phyloP scores from a whole-genome alignment of 345 rosid species.

The Garcia nutans region DNA sequence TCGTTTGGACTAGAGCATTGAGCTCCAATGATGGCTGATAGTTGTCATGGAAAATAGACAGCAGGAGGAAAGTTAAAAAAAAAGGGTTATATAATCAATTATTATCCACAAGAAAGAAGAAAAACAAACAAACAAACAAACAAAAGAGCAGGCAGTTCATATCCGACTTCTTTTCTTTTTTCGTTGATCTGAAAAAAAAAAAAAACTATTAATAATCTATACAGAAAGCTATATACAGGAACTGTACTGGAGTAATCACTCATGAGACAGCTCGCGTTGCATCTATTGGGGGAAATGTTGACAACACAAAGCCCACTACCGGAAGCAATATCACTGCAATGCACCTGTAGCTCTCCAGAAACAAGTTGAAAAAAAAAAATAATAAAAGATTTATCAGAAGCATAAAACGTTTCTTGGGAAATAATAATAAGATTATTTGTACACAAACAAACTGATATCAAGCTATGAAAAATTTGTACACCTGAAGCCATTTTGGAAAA shows the following conservation, averaged over 20 bases:
- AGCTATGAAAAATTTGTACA: too few species aligned
- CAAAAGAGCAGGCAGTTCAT: not conserved
- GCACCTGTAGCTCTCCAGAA: slow-evolving; percentile 46
- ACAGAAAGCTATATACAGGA: not conserved
- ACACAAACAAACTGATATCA: not conserved
- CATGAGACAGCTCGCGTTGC: slow-evolving; percentile 21
- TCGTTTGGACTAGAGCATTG: too few species aligned
- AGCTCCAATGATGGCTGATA: too few species aligned
- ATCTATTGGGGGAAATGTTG: slow-evolving; percentile 37
- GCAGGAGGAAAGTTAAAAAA: not conserved
- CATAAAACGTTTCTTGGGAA: not conserved
- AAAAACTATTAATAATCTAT: not conserved
- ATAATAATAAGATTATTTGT: not conserved
- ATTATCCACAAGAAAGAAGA: not conserved
- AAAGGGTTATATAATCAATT: not conserved
- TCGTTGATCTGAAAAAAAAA: not conserved
- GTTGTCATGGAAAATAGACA: too few species aligned
- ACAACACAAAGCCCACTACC: slow-evolving; percentile 48
- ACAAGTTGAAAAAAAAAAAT: not conserved
- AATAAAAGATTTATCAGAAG: not conserved
- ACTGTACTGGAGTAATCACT: not conserved
- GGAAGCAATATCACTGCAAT: slow-evolving; percentile 53
- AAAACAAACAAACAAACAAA: too few species aligned
- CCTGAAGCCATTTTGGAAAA: too few species aligned
- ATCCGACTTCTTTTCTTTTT: not conserved